phyloP scores from a whole-genome alignment of 1,284 basidiomycete genomes.

The Pterula multifida region DNA sequence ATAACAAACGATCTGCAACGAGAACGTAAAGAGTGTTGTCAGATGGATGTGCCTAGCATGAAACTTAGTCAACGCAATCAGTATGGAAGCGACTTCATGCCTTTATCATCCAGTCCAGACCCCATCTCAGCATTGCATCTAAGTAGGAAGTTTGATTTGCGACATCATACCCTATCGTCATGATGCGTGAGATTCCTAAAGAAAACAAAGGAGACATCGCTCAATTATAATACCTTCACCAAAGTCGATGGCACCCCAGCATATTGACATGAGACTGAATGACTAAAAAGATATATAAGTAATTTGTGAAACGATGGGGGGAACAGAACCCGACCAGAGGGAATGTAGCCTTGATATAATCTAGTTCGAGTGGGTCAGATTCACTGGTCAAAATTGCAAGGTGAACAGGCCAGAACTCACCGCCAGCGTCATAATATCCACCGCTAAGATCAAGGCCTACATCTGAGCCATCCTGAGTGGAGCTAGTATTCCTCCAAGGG shows the following conservation, averaged over 20 bases:
- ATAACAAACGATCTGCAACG: conserved; percentile 45
- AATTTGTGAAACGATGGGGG: conserved; percentile 1
- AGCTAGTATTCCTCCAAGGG: conserved; percentile 77
- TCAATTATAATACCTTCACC: conserved; percentile 68
- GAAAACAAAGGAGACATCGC: conserved; percentile 1
- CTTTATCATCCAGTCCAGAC: conserved; percentile 85
- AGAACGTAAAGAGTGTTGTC: conserved; percentile 70
- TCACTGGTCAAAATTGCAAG: not conserved
- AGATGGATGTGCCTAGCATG: conserved; percentile 64
- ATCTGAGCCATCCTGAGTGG: conserved; percentile 66
- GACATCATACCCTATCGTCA: conserved; percentile 55
- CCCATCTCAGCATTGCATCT: conserved; percentile 80
- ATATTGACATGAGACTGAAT: conserved; percentile 71
- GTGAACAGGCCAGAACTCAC: conserved; percentile 23
- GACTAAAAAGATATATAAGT: conserved; percentile 26
- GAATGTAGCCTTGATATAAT: conserved; percentile 82
- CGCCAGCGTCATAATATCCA: conserved; percentile 84
- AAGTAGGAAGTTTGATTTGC: conserved; percentile 83
- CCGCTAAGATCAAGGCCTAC: conserved; percentile 68
- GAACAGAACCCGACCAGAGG: conserved; percentile 41
- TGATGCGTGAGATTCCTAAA: conserved; percentile 5
- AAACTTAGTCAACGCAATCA: conserved; percentile 4
- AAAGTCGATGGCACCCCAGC: conserved; percentile 80
- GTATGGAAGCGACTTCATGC: conserved; percentile 21
- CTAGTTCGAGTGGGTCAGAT: no score